A percentile compares a stretch with the other conserved stretches of the same genome.
Conservation (phyloP, 176 grass and related monocot species). For the Sorghum bicolor region Sorghum_bicolor_NCBIv3 NC_012872.2:15372501-15373000, state of each 20-base stretch:
- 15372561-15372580: not conserved
- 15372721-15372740: conserved; percentile 26
- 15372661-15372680: not conserved
- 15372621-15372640: conserved; percentile 16
- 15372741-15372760: conserved; percentile 8
- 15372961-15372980: conserved; percentile 29
- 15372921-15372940: conserved; percentile 25
- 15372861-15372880: not conserved
- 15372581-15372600: conserved; percentile 22
- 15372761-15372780: conserved; percentile 23
- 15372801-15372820: conserved; percentile 43
- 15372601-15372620: not conserved
- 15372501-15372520: conserved; percentile 63
- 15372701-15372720: not conserved
- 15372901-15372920: not conserved
- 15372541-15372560: not conserved
- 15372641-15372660: conserved; percentile 1
- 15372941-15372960: not conserved
- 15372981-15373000: conserved; percentile 72
- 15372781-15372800: conserved; percentile 28
- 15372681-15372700: not conserved
- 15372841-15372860: not conserved
- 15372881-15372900: not conserved
- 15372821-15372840: conserved; percentile 50
- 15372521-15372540: conserved; percentile 44